Evolutionary conservation across 1,139 yeast species (phyloP), one percentile per base, ranked within the genome.

Genomic region (Yamadazyma mexicana): DNA sequence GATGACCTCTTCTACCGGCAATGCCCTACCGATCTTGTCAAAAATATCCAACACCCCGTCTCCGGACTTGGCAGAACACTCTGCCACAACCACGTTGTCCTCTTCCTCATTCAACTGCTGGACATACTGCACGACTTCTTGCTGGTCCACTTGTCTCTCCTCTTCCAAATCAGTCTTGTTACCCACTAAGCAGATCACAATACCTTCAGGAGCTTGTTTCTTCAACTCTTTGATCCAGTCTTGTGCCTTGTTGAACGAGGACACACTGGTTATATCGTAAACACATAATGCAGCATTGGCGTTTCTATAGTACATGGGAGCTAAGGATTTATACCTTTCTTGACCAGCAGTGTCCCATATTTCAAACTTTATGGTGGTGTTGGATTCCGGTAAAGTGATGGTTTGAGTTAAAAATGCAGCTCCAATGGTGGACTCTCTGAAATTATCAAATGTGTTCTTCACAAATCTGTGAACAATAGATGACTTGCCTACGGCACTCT

Each of bases 371-470:
- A 70, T 64, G 2, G 63, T 61, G n/a, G 71, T 64, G 25, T 58
- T 52, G n/a, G 58, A 50, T 34, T 62, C 64, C 4, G 67, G 66
- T 34, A 63, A 54, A 12, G 59, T 81, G 68, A 62, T 82, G 72
- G 95, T 86, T 59, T 92, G 98, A 12, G 98, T 91, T 43, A 92
- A 71, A 60, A 92, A 92, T 2, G 98, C 98, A 3, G 98, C 98
- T 12, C 98, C 98, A 45, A 92, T 92, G 6, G 98, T 92, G 17
- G 96, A 87, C 63, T 92, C 98, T 52, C 97, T 77, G 66, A 86
- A 79, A 56, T 89, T 96, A 55, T 91, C 96, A 61, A 92, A 94
- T 23, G 95, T 87, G 59, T 91, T 94, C 52, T 71, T 72, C 37
- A 71, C 77, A 40, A 64, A 69, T 31, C 75, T 54, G 49, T 69